Base-by-base conservation (phyloP, 2,329 filamentous ascomycete species). In the Sarocladium oryzae region DNA sequence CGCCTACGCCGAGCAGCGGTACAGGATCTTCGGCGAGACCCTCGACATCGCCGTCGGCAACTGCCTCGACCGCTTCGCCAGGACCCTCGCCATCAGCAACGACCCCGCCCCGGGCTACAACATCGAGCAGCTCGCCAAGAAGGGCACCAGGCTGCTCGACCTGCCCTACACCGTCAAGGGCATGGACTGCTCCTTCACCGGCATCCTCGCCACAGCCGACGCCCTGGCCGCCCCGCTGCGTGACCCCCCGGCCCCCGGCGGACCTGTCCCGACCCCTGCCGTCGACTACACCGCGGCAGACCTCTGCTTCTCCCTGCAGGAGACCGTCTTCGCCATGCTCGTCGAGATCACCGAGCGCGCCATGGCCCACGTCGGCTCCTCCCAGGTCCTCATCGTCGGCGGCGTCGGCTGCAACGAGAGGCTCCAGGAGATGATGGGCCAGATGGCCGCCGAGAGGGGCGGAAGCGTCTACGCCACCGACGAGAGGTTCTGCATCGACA, bases 301-400 rank as follows among this genome's bases (percentile, higher is more conserved):
- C 63, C 72, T 99, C 38, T 99, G 93, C 69, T 97, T 96, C 68
- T 90, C 86, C 4, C 75, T 99, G 52, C 93, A 99, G 68, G 93
- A 99, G 70, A 97, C 92, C 0, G 84, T 97, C 10, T 99, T 82
- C 64, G 89, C 92, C 3, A 99, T 99, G 93, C 74, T 99, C 38
- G 93, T 99, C 2, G 93, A 99, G 73, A 99, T 96, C 60, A 99
- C 93, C 0, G 93, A 99, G 72, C 84, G 93, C 37, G 93, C 93
- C 26, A 99, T 99, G 93, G 93, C 93, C 10, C 93, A 99, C 66
- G 93, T 97, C 10, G 92, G 91, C 13, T 89, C 86, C 51, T 81
- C 75, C 49, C 89, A 97, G 72, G 93, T 99, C 6, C 75, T 99
- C 41, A 90, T 99, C 51, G 93, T 99, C 2, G 93, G 93, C 35